A percentile compares a stretch with the other conserved stretches of the same genome.
phyloP scores from a whole-genome alignment of 2,329 filamentous ascomycete genomes.

The Aschersonia sp. region DNA sequence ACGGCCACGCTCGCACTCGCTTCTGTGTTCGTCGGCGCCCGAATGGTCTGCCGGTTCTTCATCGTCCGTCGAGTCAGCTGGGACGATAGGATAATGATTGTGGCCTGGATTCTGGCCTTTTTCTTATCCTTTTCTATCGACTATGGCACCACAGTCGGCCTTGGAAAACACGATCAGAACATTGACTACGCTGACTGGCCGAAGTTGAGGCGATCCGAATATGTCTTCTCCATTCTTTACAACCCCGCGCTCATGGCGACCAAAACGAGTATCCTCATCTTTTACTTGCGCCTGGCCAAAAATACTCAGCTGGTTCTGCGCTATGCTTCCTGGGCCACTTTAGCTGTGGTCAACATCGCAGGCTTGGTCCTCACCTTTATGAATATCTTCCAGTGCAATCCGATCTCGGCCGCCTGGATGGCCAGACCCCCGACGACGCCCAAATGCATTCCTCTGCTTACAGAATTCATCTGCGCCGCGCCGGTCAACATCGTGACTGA shows the following conservation, averaged over 20 bases:
- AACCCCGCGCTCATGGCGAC: slow-evolving; percentile 83
- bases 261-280: slow-evolving; percentile 84
- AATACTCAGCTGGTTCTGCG: slow-evolving; percentile 64
- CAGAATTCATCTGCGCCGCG: slow-evolving; percentile 58
- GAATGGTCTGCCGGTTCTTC: slow-evolving; percentile 56
- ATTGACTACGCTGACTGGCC: slow-evolving; percentile 35
- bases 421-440: slow-evolving; percentile 16
- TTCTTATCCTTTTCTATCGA: slow-evolving; percentile 54
- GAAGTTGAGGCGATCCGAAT: slow-evolving; percentile 43
- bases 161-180: slow-evolving; percentile 52
- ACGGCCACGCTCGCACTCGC: slow-evolving; percentile 53
- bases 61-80: slow-evolving; percentile 58
- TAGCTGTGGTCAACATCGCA: slow-evolving; percentile 64
- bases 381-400: slow-evolving; percentile 76
- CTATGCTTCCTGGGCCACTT: slow-evolving; percentile 65
- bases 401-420: slow-evolving; percentile 56
- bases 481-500: slow-evolving; percentile 90
- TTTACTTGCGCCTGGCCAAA: slow-evolving; percentile 72
- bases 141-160: slow-evolving; percentile 46
- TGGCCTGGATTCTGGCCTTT: slow-evolving; percentile 62
- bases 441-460: slow-evolving; percentile 41
- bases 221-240: slow-evolving; percentile 52
- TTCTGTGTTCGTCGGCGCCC: slow-evolving; percentile 59
- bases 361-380: slow-evolving; percentile 70
- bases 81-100: slow-evolving; percentile 70